Evolutionary conservation across 176 grass and related monocot genomes (phyloP).

Genomic region (Phoenix dactylifera): DNA sequence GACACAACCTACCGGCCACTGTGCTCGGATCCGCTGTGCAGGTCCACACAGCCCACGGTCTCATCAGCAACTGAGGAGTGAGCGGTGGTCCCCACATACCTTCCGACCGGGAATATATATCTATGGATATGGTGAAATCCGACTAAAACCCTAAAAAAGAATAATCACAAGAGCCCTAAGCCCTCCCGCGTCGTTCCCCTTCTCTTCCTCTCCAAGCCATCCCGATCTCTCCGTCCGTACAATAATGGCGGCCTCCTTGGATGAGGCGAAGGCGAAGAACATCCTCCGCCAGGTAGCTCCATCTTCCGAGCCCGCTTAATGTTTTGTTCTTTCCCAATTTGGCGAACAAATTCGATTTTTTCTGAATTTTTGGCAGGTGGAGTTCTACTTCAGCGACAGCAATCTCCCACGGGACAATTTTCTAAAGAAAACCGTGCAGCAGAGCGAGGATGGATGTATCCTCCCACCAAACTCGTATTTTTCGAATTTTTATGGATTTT

Average conservation of each 20-base stretch:
- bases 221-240: not conserved
- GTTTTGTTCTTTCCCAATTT: conserved; percentile 5
- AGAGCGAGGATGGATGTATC: conserved; percentile 73
- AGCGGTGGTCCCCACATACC: no score
- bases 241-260: conserved; percentile 42
- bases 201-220: no score
- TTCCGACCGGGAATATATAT: no score
- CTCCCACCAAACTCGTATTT: conserved; percentile 4
- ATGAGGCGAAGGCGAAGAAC: conserved; percentile 46
- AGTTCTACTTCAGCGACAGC: conserved; percentile 96
- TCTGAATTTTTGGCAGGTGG: conserved; percentile 32
- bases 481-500: not conserved
- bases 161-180: no score
- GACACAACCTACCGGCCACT: no score
- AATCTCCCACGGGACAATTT: conserved; percentile 78
- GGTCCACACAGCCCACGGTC: no score
- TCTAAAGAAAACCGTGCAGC: conserved; percentile 46
- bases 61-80: no score
- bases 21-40: no score
- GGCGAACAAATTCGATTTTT: not conserved
- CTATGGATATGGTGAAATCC: no score
- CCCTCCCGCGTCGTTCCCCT: no score
- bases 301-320: not conserved
- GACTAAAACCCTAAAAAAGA: no score
- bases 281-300: conserved; percentile 61